Percentiles rank a stretch among this genome's conserved stretches.
Conservation (phyloP, 352 stramenopile genomes). For the Phytophthora sojae region DNA sequence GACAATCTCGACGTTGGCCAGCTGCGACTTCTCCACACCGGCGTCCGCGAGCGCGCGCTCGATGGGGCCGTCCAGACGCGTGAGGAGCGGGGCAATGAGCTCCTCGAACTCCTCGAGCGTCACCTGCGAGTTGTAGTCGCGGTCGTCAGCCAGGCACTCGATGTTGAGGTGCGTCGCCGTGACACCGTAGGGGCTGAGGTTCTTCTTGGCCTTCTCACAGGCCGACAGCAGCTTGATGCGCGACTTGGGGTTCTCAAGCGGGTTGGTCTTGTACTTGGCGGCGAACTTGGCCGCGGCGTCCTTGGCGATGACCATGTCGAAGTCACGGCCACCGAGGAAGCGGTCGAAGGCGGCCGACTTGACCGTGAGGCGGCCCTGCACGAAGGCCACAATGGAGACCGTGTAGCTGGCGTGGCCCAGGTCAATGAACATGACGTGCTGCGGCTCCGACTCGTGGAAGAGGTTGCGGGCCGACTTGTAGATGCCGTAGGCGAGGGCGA, state of each 20-base stretch:
- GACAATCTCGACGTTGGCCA: constrained; percentile 96
- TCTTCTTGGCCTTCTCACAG: constrained; percentile 99
- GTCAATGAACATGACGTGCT: constrained; percentile 99
- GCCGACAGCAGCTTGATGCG: constrained; percentile 97
- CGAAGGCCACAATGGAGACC: constrained; percentile 92
- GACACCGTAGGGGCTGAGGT: constrained; percentile 96
- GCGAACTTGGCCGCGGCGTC: constrained; percentile 96
- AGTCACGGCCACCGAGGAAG: constrained; percentile 96
- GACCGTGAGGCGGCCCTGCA: constrained; percentile 96
- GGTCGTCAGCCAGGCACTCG: constrained; percentile 98
- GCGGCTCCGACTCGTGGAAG: constrained; percentile 93
- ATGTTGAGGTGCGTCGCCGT: constrained; percentile 96
- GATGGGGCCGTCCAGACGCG: constrained; percentile 88
- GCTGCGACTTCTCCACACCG: constrained; percentile 90
- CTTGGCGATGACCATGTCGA: constrained; percentile 96
- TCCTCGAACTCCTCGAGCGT: constrained; percentile 96
- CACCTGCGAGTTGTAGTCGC: constrained; percentile 96
- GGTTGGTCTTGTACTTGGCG: constrained; percentile 96
- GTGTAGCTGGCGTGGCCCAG: constrained; percentile 96
- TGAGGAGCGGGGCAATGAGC: constrained; percentile 91
- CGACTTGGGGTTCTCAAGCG: constrained; percentile 92
- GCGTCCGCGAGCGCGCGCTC: constrained; percentile 87
- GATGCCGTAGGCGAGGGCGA: constrained; percentile 95
- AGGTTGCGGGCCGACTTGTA: constrained; percentile 96
- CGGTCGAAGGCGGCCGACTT: constrained; percentile 94